phyloP scores from a whole-genome alignment of 148 eudicot genomes.

The Talinum fruticosum region DNA sequence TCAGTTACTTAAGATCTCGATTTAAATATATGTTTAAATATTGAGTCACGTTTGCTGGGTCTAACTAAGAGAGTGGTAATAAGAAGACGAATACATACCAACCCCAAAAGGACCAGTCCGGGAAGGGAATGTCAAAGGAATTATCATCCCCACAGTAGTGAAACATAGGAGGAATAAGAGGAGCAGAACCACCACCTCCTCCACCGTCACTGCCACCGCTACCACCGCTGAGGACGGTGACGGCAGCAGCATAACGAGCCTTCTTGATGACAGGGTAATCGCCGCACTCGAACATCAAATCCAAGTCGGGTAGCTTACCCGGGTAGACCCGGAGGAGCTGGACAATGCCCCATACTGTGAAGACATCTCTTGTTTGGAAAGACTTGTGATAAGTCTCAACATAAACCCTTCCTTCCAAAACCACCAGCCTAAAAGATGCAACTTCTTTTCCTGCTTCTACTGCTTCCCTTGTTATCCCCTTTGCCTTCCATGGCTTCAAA shows the following conservation, averaged over 20 bases:
- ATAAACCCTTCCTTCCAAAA: slow-evolving; percentile 54
- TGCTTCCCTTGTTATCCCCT: slow-evolving; percentile 50
- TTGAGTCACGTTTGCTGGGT: too few species aligned
- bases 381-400: slow-evolving; percentile 29
- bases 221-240: too few species aligned
- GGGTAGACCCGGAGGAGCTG: slow-evolving; percentile 49
- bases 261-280: slow-evolving; percentile 38
- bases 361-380: slow-evolving; percentile 52
- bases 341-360: slow-evolving; percentile 52
- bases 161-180: slow-evolving; percentile 35
- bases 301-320: slow-evolving; percentile 47
- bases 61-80: too few species aligned
- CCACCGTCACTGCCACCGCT: too few species aligned
- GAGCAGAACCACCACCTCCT: slow-evolving; percentile 9
- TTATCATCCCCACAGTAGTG: slow-evolving; percentile 49
- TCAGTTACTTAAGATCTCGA: too few species aligned
- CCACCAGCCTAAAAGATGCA: slow-evolving; percentile 41
- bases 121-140: slow-evolving; percentile 44
- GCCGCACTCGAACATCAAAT: slow-evolving; percentile 39
- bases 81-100: slow-evolving; percentile 28
- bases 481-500: slow-evolving; percentile 51
- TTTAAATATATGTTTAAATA: too few species aligned
- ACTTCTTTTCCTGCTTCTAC: slow-evolving; percentile 32
- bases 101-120: slow-evolving; percentile 69
- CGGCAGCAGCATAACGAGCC: slow-evolving; percentile 17